Evolutionary conservation across 1,284 basidiomycete species (phyloP).

Genomic region (Fomitopsis schrenkii): DNA sequence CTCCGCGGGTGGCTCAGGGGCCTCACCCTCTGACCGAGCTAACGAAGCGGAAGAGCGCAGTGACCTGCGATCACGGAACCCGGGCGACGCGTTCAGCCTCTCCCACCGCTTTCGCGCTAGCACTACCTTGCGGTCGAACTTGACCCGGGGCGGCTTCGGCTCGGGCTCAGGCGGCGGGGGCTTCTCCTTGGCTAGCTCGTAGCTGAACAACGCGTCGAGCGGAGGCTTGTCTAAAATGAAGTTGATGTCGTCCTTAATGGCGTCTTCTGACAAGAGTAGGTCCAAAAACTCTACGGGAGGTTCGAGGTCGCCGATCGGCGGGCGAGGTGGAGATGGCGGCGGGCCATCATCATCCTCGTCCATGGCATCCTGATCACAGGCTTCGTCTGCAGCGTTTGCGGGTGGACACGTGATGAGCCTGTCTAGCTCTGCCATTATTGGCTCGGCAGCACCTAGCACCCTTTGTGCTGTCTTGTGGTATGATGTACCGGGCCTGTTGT

Average conservation of each 20-base stretch:
- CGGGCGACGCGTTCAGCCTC: slow-evolving; percentile 28
- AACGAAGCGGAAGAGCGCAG: slow-evolving; percentile 26
- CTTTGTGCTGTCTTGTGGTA: slow-evolving; percentile 74
- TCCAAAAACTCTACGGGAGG: slow-evolving; percentile 53
- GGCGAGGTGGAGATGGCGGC: neutral
- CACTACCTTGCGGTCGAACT: slow-evolving; percentile 39
- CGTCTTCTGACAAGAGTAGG: slow-evolving; percentile 47
- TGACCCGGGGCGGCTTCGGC: slow-evolving; percentile 22
- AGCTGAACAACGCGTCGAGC: slow-evolving; percentile 64
- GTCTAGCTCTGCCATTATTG: slow-evolving; percentile 61
- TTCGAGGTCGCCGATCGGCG: slow-evolving; percentile 65
- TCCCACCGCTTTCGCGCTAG: slow-evolving; percentile 19
- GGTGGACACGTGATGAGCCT: slow-evolving; percentile 5
- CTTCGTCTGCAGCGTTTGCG: neutral
- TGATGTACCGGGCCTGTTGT: slow-evolving; percentile 76
- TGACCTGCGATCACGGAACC: slow-evolving; percentile 46
- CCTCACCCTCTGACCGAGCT: neutral
- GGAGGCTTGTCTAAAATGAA: slow-evolving; percentile 55
- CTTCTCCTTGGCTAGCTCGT: slow-evolving; percentile 59
- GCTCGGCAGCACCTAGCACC: slow-evolving; percentile 57
- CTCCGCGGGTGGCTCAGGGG: slow-evolving; percentile 23
- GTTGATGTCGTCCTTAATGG: slow-evolving; percentile 47
- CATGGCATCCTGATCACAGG: neutral
- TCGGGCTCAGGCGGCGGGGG: slow-evolving; percentile 46
- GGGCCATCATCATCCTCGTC: neutral